A percentile compares a stretch with the other conserved stretches of the same genome.
Evolutionary conservation across 1,139 yeast species (phyloP).

Genomic region (Sugiyamaella xylanicola): DNA sequence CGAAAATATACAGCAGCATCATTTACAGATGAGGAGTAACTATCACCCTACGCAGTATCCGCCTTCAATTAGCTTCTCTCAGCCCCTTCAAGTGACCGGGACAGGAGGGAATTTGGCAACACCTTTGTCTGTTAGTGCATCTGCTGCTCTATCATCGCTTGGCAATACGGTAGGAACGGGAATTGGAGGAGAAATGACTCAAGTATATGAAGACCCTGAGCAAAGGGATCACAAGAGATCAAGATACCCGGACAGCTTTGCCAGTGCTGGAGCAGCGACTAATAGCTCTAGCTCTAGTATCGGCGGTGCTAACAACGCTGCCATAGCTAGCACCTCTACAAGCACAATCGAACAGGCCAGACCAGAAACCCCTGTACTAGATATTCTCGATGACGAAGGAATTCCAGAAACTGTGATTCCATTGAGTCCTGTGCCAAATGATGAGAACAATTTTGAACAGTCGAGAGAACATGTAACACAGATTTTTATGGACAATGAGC

Average conservation of each 20-base stretch:
- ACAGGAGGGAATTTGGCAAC: constrained; percentile 23
- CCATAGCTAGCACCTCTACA: background rate
- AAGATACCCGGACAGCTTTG: background rate
- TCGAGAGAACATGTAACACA: constrained; percentile 61
- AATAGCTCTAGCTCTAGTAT: background rate
- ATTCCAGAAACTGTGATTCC: constrained; percentile 40
- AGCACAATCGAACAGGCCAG: background rate
- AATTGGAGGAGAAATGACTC: background rate
- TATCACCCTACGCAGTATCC: constrained; percentile 18
- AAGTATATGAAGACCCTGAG: constrained; percentile 11
- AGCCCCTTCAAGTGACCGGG: constrained; percentile 30
- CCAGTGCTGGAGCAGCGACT: background rate
- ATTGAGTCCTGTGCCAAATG: constrained; percentile 53
- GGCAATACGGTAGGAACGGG: constrained; percentile 8
- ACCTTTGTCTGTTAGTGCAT: constrained; percentile 28
- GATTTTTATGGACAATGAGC: constrained; percentile 39
- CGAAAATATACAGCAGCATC: constrained; percentile 18
- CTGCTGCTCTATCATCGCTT: constrained; percentile 29
- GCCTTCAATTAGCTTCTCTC: constrained; percentile 23
- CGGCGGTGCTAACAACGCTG: background rate
- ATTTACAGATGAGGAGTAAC: constrained; percentile 12
- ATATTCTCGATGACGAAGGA: constrained; percentile 29
- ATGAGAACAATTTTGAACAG: constrained; percentile 46
- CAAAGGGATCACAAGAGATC: constrained; percentile 2
- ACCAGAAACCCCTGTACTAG: constrained; percentile 4